These are phyloP conservation scores for Metschnikowia colocasiae DNA, from an alignment of 805 yeast species.

Conservation along the genomic window DNA sequence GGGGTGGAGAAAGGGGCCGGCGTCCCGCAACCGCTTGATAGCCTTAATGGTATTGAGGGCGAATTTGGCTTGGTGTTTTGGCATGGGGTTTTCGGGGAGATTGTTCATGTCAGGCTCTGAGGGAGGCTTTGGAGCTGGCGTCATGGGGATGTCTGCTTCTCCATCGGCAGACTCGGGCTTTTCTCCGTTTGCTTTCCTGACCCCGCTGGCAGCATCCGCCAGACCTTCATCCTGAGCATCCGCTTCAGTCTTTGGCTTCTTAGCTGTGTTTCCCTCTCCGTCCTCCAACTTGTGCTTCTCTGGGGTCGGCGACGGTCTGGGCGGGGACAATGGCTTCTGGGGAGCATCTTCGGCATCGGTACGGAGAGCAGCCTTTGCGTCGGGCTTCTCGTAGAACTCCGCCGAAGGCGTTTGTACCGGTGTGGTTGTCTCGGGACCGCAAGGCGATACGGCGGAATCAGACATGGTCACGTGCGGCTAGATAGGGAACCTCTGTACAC, in stretches of 20 bases:
- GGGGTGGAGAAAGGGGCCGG: conserved; percentile 83
- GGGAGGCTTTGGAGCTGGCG: conserved; percentile 75
- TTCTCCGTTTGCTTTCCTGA: background rate
- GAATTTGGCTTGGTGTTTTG: conserved; percentile 79
- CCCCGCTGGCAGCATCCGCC: background rate
- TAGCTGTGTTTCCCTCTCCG: conserved; percentile 20
- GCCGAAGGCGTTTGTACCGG: conserved; percentile 40
- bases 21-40: conserved; percentile 86
- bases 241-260: conserved; percentile 21
- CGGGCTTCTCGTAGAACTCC: conserved; percentile 27
- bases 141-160: conserved; percentile 1
- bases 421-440: conserved; percentile 31
- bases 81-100: conserved; percentile 63
- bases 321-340: conserved; percentile 43
- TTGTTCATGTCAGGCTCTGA: conserved; percentile 69
- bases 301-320: conserved; percentile 44
- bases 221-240: background rate
- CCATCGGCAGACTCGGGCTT: background rate
- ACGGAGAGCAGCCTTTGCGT: conserved; percentile 6
- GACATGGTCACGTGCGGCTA: conserved; percentile 25
- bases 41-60: conserved; percentile 78
- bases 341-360: conserved; percentile 18
- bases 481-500: conserved; percentile 12
- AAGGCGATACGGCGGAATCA: conserved; percentile 19
- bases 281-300: conserved; percentile 32